Evolutionary conservation across 352 stramenopile species (phyloP).

Genomic region (Globisporangium orthogonon): DNA sequence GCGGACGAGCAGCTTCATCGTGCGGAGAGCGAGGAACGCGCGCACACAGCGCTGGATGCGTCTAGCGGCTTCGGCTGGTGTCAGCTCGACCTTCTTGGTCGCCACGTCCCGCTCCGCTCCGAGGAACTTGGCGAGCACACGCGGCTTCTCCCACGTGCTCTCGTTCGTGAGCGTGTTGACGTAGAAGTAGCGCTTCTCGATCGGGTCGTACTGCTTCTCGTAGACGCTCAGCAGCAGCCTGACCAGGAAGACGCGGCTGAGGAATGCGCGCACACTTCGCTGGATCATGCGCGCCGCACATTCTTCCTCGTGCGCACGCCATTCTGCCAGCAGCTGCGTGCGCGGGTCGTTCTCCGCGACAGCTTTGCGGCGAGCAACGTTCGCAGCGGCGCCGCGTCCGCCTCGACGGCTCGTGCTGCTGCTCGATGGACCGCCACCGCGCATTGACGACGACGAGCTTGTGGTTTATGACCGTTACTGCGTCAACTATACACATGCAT

Average conservation of each 20-base stretch:
- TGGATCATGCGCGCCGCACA: conserved; percentile 43
- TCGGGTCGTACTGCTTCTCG: conserved; percentile 53
- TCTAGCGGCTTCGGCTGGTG: conserved; percentile 26
- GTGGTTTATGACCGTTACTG: no score
- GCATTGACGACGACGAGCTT: conserved; percentile 1
- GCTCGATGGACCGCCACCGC: neutral
- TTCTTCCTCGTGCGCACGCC: conserved; percentile 49
- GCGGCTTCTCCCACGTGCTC: conserved; percentile 50
- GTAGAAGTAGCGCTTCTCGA: conserved; percentile 56
- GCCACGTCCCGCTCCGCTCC: conserved; percentile 12
- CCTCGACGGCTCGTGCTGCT: conserved; percentile 15
- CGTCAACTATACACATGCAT: no score
- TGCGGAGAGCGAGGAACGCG: conserved; percentile 27
- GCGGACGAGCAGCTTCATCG: conserved; percentile 36
- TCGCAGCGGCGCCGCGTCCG: conserved; percentile 18
- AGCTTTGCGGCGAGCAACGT: conserved; percentile 17
- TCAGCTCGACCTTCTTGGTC: conserved; percentile 10
- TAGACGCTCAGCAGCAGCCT: conserved; percentile 38
- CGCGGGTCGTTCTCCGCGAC: conserved; percentile 16
- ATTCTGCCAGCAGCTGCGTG: conserved; percentile 45
- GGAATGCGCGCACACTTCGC: conserved; percentile 24
- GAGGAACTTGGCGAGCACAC: conserved; percentile 38
- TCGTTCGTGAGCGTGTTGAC: conserved; percentile 62
- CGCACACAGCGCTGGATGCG: conserved; percentile 44
- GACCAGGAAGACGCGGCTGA: conserved; percentile 33